Base-by-base conservation (phyloP, 352 stramenopile species). In the Pythium graminicola region DNA sequence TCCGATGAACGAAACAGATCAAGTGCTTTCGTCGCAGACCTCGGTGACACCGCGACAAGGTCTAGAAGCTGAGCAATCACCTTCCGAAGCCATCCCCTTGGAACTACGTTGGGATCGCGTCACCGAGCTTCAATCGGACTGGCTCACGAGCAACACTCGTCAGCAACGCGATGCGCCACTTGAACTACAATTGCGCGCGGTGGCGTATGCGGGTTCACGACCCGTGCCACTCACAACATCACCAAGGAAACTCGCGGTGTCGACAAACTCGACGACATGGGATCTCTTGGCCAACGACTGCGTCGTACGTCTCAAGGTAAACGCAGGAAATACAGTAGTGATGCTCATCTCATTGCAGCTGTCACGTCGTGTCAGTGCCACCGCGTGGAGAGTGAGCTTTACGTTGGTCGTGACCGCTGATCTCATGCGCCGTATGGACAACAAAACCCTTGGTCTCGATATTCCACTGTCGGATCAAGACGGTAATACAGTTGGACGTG, bases 71-170 rank as follows among this genome's bases (percentile, higher is more conserved):
- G 36, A 60, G 26, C 36, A 44, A 33, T 33, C 32, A 19, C 16
- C 16, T 2, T 13, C 36, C 3, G 1, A 51, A 4, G 22, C n/a
- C 29, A 13, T 35, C 7, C 29, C 7, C 29, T 17, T 60, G 20
- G 52, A 60, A 28, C 26, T 60, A 20, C 49, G 39, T 1, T 57
- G 49, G 49, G 35, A 55, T 6, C 26, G 22, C 1, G 48, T 44
- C 16, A 35, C 24, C 4, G 2, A 29, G 17, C 26, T 28, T 5
- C 16, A 13, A 11, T 4, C 5, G 1, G 16, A 24, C 11, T 58
- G 28, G 41, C 28, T 17, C 20, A 23, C 41, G 13, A 19, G 46
- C 10, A 17, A 26, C 4, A 9, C 16, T 3, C 19, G 45, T 6
- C 39, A 46, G 9, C 40, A 46, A 24, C 40, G 32, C 27, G 33